Evolutionary conservation across 2,329 filamentous ascomycete genomes (phyloP), one percentile per base, ranked within the genome.

Genomic region (Ilyonectria sp.): DNA sequence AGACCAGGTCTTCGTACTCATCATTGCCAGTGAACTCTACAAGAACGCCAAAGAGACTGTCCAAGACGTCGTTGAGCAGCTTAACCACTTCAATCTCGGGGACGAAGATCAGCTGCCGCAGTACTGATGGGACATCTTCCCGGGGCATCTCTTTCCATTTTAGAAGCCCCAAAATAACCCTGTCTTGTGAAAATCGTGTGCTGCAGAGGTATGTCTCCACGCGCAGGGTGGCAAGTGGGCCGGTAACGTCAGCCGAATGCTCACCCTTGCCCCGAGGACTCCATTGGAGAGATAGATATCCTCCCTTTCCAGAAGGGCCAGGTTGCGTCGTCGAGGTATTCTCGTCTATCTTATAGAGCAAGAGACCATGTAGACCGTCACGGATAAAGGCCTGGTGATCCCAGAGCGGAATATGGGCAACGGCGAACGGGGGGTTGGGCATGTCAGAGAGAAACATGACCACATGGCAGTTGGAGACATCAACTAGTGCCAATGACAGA

Each of bases 71-170:
- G 69, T 89, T 92, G 8, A 98, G 84, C 47, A 98, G 87, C 83
- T 98, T 99, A 69, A 99, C 96, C 37, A 99, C 93, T 81, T 99
- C 97, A 63, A 98, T 97, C 79, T 99, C 96, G 0, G 96, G 93
- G 1, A 99, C 95, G 72, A 98, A 98, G 21, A 95, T 91, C 55
- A 98, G 89, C 72, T 95, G 91, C 77, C 93, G 92, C 47, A 99
- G 83, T 1, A 97, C 84, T 26, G 90, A 86, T 1, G 93, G 86
- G 1, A 98, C 86, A 40, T 95, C 90, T 31, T 91, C 90, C 52
- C 91, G 87, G 0, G 91, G 86, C 46, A 91, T 87, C 13, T 95
- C 92, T 76, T 90, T 94, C 96, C 96, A 98, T 74, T 92, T 93
- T 37, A 98, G 82, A 29, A 99, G 85, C 17, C 94, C 93, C 19